Percentiles rank a stretch among this genome's conserved stretches.
phyloP scores from a whole-genome alignment of 2,329 filamentous ascomycete genomes.

The Fusarium ramigenum region DNA sequence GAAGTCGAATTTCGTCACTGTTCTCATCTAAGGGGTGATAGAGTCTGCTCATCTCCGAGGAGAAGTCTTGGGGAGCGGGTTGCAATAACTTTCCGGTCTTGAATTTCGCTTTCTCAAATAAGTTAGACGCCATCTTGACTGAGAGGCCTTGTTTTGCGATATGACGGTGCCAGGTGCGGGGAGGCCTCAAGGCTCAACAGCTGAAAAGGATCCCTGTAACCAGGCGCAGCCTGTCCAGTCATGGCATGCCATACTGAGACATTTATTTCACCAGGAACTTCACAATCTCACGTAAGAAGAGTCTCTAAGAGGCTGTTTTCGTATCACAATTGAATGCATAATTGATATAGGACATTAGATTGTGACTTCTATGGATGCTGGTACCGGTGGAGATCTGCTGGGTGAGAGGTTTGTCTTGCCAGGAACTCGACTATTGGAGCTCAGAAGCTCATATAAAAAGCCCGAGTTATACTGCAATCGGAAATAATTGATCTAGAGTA shows the following conservation, averaged over 20 bases:
- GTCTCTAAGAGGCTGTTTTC: not conserved
- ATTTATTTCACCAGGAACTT: not conserved
- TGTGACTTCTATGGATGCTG: not conserved
- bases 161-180: too few relatives aligned
- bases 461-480: not conserved
- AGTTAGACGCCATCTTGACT: too few relatives aligned
- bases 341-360: not conserved
- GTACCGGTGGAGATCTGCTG: not conserved
- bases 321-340: not conserved
- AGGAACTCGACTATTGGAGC: not conserved
- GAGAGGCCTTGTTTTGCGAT: too few relatives aligned
- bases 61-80: too few relatives aligned
- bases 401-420: not conserved
- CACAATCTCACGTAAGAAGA: not conserved
- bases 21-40: too few relatives aligned
- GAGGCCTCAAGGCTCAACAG: too few relatives aligned
- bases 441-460: not conserved
- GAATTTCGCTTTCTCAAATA: too few relatives aligned
- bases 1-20: too few relatives aligned
- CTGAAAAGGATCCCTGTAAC: too few relatives aligned
- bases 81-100: too few relatives aligned
- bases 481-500: rapidly evolving
- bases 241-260: not conserved
- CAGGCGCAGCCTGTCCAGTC: not conserved
- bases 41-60: too few relatives aligned